These are phyloP conservation scores for Rhodamnia argentea DNA, from an alignment of 345 rosid genomes.

Conservation along the genomic window DNA sequence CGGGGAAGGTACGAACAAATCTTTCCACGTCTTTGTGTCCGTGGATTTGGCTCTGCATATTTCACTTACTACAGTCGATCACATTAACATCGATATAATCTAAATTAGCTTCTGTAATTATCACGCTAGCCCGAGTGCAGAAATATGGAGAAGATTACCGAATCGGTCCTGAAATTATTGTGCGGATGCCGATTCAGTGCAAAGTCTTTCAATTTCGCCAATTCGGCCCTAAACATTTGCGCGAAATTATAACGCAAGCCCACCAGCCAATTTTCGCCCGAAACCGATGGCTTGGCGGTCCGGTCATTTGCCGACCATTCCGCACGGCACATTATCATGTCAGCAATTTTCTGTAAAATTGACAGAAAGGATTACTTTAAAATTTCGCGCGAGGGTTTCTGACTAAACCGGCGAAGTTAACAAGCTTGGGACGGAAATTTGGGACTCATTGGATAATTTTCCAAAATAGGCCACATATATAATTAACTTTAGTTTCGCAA, in stretches of 20 bases:
- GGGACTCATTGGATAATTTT: not conserved
- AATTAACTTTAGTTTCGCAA: not conserved
- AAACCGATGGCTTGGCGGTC: not conserved
- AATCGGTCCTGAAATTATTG: not conserved
- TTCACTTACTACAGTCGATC: not conserved
- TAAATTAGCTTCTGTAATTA: not conserved
- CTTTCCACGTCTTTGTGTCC: too few species aligned
- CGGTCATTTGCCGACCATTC: not conserved
- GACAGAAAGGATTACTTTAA: not conserved
- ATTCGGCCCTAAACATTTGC: not conserved
- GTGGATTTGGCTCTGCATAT: not conserved
- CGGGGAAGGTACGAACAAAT: not conserved
- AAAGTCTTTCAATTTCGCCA: too few species aligned
- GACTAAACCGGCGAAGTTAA: not conserved
- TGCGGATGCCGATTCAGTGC: accelerated
- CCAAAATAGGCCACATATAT: not conserved
- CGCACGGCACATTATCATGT: not conserved
- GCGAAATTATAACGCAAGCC: not conserved
- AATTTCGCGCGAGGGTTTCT: not conserved
- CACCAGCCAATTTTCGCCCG: not conserved
- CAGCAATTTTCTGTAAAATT: not conserved
- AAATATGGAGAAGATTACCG: not conserved
- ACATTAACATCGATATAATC: not conserved
- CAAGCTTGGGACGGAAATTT: accelerated
- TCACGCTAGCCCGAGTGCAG: not conserved